Evolutionary conservation across 192 early-diverging fungal species (phyloP), one percentile per base, ranked within the genome.

Genomic region (Rhizophagus sp.): DNA sequence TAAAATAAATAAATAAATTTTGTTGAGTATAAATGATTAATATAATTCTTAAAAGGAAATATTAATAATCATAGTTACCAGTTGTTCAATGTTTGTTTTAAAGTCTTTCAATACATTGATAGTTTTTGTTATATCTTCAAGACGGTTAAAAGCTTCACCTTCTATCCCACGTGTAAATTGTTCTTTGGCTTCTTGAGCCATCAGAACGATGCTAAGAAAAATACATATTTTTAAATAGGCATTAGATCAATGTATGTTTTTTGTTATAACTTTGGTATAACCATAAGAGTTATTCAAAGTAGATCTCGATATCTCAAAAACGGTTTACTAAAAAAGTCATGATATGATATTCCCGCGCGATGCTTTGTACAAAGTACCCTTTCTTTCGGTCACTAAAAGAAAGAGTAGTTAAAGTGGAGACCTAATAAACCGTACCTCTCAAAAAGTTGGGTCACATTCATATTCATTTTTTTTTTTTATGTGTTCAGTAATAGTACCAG

Each of bases 401-500:
- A 79, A 52, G 22, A 9, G 24, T 57, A 57, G 50, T 57, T 57
- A 19, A 57, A 57, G 50, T 57, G 17, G 17, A 57, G 50, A 57
- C 50, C 50, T 57, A 57, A 57, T 57, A 57, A 47, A 69, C 36
- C 17, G 22, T 79, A 79, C 77, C 77, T 79, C 15, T 70, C 77
- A 70, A 79, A 79, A 66, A 79, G 67, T 57, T 70, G 77, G 67
- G 77, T 79, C 67, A 79, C 69, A 27, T 79, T 70, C 77, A 79
- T 79, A 27, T 30, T 65, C 63, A 65, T 36, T 36, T 36, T 65
- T 27, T 65, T 27, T 65, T 70, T 41, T 70, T 11, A 39, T n/a
- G 36, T 70, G 13, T 17, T 70, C 10, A 19, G 11, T 19, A 41
- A 36, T 70, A 39, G 68, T 70, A 57, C 17, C 50, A 57, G 22